Evolutionary conservation across 371 early-diverging fungal species (phyloP).

Genomic region (Rhizomucor miehei): DNA sequence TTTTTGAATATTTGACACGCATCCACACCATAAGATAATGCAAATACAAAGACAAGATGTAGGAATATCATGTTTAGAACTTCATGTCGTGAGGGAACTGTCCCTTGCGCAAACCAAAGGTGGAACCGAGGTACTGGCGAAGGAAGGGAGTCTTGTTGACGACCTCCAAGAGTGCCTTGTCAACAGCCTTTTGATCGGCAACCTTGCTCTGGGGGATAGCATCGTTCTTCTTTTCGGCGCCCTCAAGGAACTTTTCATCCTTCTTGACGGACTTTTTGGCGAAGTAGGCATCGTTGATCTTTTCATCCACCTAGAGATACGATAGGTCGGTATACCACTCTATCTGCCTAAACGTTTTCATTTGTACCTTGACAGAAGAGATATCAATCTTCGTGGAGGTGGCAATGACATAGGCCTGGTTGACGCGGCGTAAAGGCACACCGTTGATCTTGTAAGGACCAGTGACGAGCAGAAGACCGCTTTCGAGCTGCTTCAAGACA

Average conservation of each 20-base stretch:
- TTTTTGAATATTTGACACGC: too few relatives aligned
- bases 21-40: background rate
- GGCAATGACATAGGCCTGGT: slow-evolving; percentile 97
- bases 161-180: slow-evolving; percentile 76
- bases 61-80: slow-evolving; percentile 64
- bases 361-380: slow-evolving; percentile 61
- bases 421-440: slow-evolving; percentile 94
- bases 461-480: slow-evolving; percentile 92
- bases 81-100: slow-evolving; percentile 92
- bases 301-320: slow-evolving; percentile 56
- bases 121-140: slow-evolving; percentile 79
- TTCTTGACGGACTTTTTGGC: slow-evolving; percentile 69
- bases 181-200: slow-evolving; percentile 87
- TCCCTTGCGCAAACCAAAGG: slow-evolving; percentile 91
- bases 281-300: slow-evolving; percentile 95
- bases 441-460: slow-evolving; percentile 98
- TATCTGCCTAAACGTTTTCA: background rate
- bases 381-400: slow-evolving; percentile 96
- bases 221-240: slow-evolving; percentile 36
- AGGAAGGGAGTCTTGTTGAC: slow-evolving; percentile 85
- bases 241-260: slow-evolving; percentile 88
- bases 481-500: slow-evolving; percentile 93
- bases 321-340: background rate
- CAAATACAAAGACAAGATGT: background rate
- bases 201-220: slow-evolving; percentile 64